These are phyloP conservation scores for Candida glucosophila DNA, from an alignment of 1,139 yeast species.

Conservation along the genomic window DNA sequence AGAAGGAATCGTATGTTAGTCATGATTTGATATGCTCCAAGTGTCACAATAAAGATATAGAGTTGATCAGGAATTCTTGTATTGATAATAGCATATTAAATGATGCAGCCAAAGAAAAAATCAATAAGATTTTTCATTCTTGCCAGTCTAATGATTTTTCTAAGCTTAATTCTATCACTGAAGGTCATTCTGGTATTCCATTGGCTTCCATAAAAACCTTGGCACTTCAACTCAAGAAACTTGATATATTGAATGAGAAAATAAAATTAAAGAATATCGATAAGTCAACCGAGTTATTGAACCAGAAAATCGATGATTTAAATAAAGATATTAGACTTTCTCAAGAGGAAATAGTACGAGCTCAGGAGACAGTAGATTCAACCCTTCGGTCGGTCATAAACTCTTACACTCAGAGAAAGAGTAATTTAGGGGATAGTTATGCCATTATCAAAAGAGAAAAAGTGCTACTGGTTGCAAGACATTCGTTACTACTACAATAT, in stretches of 20 bases:
- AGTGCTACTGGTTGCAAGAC: conserved; percentile 20
- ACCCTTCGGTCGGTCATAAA: conserved; percentile 6
- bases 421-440: conserved; percentile 7
- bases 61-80: conserved; percentile 16
- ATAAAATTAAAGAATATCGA: conserved; percentile 15
- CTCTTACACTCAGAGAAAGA: conserved; percentile 2
- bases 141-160: conserved; percentile 6
- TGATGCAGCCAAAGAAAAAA: conserved; percentile 12
- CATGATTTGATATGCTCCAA: conserved; percentile 14
- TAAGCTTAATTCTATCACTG: conserved; percentile 2
- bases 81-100: conserved; percentile 17
- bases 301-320: conserved; percentile 10
- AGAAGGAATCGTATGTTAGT: conserved; percentile 4
- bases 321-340: conserved; percentile 6
- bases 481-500: conserved; percentile 18
- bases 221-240: conserved; percentile 34
- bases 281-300: conserved; percentile 10
- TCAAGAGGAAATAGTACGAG: conserved; percentile 5
- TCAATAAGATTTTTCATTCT: conserved; percentile 21
- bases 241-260: conserved; percentile 21
- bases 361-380: conserved; percentile 6
- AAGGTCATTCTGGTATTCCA: conserved; percentile 16
- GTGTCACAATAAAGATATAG: conserved; percentile 14
- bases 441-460: conserved; percentile 13
- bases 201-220: conserved; percentile 24